A percentile compares a stretch with the other conserved stretches of the same genome.
These are phyloP conservation scores for Pulchroboletus neoregius DNA, from an alignment of 1,284 basidiomycete species.

Conservation along the genomic window DNA sequence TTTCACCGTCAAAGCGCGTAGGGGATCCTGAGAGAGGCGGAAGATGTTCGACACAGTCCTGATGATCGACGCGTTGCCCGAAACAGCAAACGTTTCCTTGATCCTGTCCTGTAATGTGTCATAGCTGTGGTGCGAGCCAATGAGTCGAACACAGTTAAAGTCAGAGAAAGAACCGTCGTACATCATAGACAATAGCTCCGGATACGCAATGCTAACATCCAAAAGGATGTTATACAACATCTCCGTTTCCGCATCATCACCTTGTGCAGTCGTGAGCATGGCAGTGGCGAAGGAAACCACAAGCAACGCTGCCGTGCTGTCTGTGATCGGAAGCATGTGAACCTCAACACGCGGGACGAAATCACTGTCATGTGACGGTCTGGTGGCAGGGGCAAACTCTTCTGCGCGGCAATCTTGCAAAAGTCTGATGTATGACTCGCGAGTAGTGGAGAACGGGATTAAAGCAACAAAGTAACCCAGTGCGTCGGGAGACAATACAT, in stretches of 20 bases:
- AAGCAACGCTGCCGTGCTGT: slow-evolving; percentile 66
- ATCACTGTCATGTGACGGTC: slow-evolving; percentile 43
- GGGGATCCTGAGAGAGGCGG: slow-evolving; percentile 58
- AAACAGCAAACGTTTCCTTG: slow-evolving; percentile 70
- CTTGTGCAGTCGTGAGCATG: slow-evolving; percentile 75
- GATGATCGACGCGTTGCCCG: slow-evolving; percentile 70
- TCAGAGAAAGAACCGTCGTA: slow-evolving; percentile 39
- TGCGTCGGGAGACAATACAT: slow-evolving; percentile 53
- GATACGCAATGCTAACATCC: slow-evolving; percentile 67
- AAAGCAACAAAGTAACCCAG: slow-evolving; percentile 82
- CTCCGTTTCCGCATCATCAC: slow-evolving; percentile 78
- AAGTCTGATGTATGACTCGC: slow-evolving; percentile 52
- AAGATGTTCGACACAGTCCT: slow-evolving; percentile 72
- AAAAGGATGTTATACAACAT: slow-evolving; percentile 76
- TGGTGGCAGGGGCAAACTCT: slow-evolving; percentile 39
- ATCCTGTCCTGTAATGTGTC: slow-evolving; percentile 77
- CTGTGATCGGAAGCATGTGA: slow-evolving; percentile 59
- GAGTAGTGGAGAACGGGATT: slow-evolving; percentile 63
- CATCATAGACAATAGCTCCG: slow-evolving; percentile 73
- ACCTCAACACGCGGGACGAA: slow-evolving; percentile 53
- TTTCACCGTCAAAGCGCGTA: slow-evolving; percentile 38
- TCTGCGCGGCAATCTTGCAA: slow-evolving; percentile 60
- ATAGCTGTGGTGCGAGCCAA: slow-evolving; percentile 47
- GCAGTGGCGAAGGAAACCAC: slow-evolving; percentile 73
- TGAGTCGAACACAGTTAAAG: slow-evolving; percentile 9